A percentile compares a stretch with the other conserved stretches of the same genome.
phyloP scores from a whole-genome alignment of 768 basidiomycete genomes.

The Leccinum variicolor region DNA sequence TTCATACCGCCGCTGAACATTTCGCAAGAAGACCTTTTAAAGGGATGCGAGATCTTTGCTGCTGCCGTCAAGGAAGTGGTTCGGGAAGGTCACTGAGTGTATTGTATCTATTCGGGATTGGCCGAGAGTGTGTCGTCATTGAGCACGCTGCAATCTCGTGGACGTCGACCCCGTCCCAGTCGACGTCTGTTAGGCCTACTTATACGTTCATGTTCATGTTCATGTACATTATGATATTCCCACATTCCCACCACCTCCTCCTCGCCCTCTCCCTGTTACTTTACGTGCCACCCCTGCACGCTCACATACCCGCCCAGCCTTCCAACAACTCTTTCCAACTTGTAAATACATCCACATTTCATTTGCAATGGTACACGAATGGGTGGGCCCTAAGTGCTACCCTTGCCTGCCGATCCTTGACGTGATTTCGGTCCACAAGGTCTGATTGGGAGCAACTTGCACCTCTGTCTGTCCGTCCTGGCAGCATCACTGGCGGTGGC shows the following conservation, averaged over 20 bases:
- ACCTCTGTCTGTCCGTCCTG: constrained; percentile 54
- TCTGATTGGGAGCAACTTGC: constrained; percentile 54
- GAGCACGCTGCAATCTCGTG: constrained; percentile 2
- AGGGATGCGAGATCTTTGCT: constrained; percentile 61
- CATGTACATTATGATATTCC: not conserved
- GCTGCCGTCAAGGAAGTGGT: constrained; percentile 72
- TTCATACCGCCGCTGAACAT: constrained; percentile 95
- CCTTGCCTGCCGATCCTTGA: constrained; percentile 10
- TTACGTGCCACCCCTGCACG: constrained; percentile 21
- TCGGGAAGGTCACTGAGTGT: constrained; percentile 30
- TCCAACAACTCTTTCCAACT: constrained; percentile 59
- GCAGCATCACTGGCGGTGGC: constrained; percentile 37
- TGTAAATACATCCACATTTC: constrained; percentile 42
- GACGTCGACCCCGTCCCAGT: constrained; percentile 3
- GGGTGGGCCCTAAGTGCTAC: constrained; percentile 32
- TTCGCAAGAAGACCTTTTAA: constrained; percentile 66
- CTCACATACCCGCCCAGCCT: constrained; percentile 70
- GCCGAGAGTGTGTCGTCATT: constrained; percentile 7
- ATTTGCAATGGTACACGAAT: constrained; percentile 58
- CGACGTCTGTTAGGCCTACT: not conserved
- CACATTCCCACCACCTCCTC: not conserved
- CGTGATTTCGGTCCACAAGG: constrained; percentile 27
- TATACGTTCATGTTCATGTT: constrained; percentile 12
- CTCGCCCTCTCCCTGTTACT: constrained; percentile 5
- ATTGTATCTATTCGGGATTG: not conserved